Evolutionary conservation across 179 eudicot genomes (phyloP), one percentile per base, ranked within the genome.

Genomic region (Spergularia azorica): DNA sequence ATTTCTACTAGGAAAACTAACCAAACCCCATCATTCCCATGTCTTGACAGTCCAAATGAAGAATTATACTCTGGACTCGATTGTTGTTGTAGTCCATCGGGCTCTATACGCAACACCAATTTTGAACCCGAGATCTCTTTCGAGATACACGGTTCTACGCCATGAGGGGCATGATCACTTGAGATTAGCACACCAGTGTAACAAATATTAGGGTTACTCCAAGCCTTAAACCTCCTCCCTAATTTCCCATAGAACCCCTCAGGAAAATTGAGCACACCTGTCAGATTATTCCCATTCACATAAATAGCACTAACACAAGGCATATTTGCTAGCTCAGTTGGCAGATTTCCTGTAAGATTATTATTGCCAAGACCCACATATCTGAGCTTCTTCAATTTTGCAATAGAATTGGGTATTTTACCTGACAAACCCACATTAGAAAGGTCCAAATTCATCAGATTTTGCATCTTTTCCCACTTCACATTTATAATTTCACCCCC

Each of bases 181-280:
- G 86, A 79, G 21, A 32, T 43, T 72, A 79, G 61, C 55, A 61
- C 88, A 13, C 66, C 7, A 14, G 80, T 74, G 74, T 83, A 89
- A 79, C 98, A 95, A 41, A 95, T 87, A 77, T 86, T 87, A 5
- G 93, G 84, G 79, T 95, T 95, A 38, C 77, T 77, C 96, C 90
- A 91, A 16, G 92, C 95, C 86, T 89, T 88, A 70, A 95, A 95
- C 12, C 93, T 79, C 84, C 92, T 86, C 41, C 97, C 93, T 90
- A 95, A 75, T 85, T 79, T 90, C 76, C 63, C 81, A 80, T 91
- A 93, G 77, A 92, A 92, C 70, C 36, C 16, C 68, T 67, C 79
- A 7, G 92, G 71, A 77, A 91, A 90, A 52, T 83, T 79, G 65
- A 95, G 82, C 79, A 81, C 85, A 9, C 97, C 98, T 67, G 87